Evolutionary conservation across 1,284 basidiomycete species (phyloP), one percentile per base, ranked within the genome.

Genomic region (Trichosporon ovoides): DNA sequence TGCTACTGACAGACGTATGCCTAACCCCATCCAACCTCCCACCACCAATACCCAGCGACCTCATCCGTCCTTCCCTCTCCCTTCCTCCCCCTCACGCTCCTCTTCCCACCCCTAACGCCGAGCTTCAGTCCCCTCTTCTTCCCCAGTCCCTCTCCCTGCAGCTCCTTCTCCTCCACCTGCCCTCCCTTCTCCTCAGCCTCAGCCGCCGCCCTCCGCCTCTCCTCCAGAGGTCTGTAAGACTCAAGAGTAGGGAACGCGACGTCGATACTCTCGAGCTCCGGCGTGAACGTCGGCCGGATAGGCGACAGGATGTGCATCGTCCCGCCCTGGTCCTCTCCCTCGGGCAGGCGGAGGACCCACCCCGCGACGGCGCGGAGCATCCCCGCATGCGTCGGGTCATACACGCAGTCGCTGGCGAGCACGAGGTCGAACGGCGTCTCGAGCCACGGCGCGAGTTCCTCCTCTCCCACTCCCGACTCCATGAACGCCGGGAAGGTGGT

Each of bases 401-500:
- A 78, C 12, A 78, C 76, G 56, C 76, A 78, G 60, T 78, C 76
- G 19, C 69, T 69, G 5, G 70, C 75, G 28, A 78, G 58, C 3
- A 78, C 72, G 52, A 78, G 64, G 59, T 78, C 75, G 59, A 77
- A 78, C 3, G 68, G 67, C 50, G 59, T 64, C 38, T 61, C 51
- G 16, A 67, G 38, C 43, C 51, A 68, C 18, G 31, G 54, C 20
- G 38, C 57, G 13, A 67, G 60, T 18, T 68, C 66, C 43, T 65
- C 63, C 38, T 56, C 16, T 57, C 59, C 46, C 35, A 64, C 1
- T 57, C 37, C 10, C 40, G 1, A 14, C 13, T 55, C 51, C 68
- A 73, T 71, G 57, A 56, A 67, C 4, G 40, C 49, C 1, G 79
- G 71, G 62, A 84, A 85, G 1, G 74, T 72, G 0, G 85, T 82